Percentiles rank a stretch among this genome's conserved stretches.
phyloP scores from a whole-genome alignment of 164 flowering plant genomes.

The Aristolochia contorta region DNA sequence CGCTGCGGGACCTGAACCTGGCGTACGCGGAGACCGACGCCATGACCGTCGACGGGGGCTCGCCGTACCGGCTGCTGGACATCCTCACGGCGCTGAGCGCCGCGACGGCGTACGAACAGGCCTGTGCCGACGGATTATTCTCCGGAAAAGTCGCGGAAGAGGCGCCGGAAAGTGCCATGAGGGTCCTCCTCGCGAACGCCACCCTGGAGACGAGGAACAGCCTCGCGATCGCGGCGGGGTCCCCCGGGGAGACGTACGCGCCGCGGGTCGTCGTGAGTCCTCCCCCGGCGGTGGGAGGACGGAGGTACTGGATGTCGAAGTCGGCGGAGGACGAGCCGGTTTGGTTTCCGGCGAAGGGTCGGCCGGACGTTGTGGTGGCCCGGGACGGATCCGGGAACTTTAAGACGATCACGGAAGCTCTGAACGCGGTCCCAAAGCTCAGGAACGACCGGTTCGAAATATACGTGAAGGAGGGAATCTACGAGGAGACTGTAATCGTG shows the following conservation, averaged over 20 bases:
- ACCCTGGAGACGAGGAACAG: conserved; percentile 52
- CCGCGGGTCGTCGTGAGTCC: conserved; percentile 8
- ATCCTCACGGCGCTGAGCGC: conserved; percentile 52
- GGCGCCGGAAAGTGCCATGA: background rate
- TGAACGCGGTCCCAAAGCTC: conserved; percentile 32
- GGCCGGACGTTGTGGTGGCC: conserved; percentile 60
- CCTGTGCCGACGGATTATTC: conserved; percentile 63
- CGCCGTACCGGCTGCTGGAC: conserved; percentile 12
- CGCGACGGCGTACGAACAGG: conserved; percentile 61
- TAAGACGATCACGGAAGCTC: conserved; percentile 46
- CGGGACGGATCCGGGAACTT: conserved; percentile 73
- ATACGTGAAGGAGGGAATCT: conserved; percentile 54
- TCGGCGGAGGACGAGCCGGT: no score
- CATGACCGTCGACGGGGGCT: conserved; percentile 21
- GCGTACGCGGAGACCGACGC: conserved; percentile 21
- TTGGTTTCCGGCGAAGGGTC: conserved; percentile 9
- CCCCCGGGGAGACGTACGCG: background rate
- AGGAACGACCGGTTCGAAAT: conserved; percentile 39
- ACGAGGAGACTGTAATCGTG: conserved; percentile 47
- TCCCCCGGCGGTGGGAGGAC: conserved; percentile 33
- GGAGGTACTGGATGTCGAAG: no score
- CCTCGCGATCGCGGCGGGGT: conserved; percentile 25
- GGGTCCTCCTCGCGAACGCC: conserved; percentile 5
- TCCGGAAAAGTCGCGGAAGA: conserved; percentile 34
- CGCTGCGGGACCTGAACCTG: conserved; percentile 19